Conservation (phyloP, 345 rosid genomes). For the Eucalyptus erythrocorys region DNA sequence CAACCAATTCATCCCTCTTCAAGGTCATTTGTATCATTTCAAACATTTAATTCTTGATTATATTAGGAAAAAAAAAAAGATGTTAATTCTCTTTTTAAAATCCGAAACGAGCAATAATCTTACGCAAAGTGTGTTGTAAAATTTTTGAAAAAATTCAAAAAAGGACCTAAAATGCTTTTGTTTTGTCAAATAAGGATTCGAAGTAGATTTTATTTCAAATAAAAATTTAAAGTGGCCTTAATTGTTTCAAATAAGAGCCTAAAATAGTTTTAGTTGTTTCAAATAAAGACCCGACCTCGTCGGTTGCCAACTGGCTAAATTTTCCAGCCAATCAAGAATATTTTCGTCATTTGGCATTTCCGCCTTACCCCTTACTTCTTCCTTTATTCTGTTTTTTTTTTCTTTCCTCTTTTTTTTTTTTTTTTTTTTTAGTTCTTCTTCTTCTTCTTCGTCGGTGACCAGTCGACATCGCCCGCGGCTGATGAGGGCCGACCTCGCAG, state of each 20-base stretch:
- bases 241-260: fast-evolving
- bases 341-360: too few species aligned
- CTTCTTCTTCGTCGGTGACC: too few species aligned
- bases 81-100: not conserved
- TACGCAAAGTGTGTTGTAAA: not conserved
- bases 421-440: too few species aligned
- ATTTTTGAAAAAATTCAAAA: too few species aligned
- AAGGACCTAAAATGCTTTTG: fast-evolving
- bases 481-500: fast-evolving
- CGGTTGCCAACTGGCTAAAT: fast-evolving
- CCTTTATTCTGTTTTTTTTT: fast-evolving
- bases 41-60: not conserved
- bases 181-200: fast-evolving
- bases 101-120: not conserved
- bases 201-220: too few species aligned
- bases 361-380: too few species aligned
- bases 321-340: too few species aligned
- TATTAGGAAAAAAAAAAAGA: too few species aligned
- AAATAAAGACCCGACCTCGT: too few species aligned
- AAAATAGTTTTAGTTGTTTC: too few species aligned
- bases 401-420: fast-evolving
- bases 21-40: not conserved
- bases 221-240: fast-evolving
- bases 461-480: fast-evolving
- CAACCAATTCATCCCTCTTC: not conserved